Conservation (phyloP, 2,329 filamentous ascomycete species). For the Paracorniculantispora psalliotae region DNA sequence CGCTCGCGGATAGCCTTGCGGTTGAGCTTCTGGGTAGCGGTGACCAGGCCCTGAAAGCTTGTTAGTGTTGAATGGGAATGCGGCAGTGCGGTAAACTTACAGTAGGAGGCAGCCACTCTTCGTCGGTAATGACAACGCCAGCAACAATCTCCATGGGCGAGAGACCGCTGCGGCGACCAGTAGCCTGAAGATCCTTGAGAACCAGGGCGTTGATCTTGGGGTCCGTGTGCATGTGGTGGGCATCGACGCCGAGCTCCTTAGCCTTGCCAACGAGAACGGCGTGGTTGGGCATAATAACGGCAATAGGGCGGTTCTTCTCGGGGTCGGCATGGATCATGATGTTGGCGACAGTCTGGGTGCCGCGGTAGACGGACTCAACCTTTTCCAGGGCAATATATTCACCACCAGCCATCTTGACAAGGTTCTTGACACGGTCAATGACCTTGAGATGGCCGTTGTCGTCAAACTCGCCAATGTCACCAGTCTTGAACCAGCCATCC, state of each 20-base stretch:
- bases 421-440: conserved; percentile 96
- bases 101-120: conserved; percentile 82
- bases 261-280: conserved; percentile 58
- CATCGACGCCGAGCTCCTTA: conserved; percentile 56
- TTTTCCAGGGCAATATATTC: conserved; percentile 98
- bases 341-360: conserved; percentile 72
- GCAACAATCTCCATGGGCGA: conserved; percentile 68
- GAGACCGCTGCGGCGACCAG: conserved; percentile 62
- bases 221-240: conserved; percentile 63
- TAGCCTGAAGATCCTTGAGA: conserved; percentile 62
- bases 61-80: conserved; percentile 17
- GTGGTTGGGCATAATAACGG: conserved; percentile 69
- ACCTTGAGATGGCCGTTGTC: conserved; percentile 73
- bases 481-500: conserved; percentile 96
- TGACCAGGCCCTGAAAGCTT: conserved; percentile 47
- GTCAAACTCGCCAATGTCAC: conserved; percentile 90
- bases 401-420: conserved; percentile 91
- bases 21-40: conserved; percentile 59
- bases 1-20: conserved; percentile 45
- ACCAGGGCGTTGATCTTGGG: conserved; percentile 57
- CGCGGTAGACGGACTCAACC: conserved; percentile 86
- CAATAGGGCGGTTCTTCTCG: conserved; percentile 72
- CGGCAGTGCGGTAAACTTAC: conserved; percentile 49
- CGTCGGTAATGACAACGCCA: conserved; percentile 72
- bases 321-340: conserved; percentile 81